Evolutionary conservation across 805 yeast species (phyloP), one percentile per base, ranked within the genome.

Genomic region (Nakazawaea molendinolei): DNA sequence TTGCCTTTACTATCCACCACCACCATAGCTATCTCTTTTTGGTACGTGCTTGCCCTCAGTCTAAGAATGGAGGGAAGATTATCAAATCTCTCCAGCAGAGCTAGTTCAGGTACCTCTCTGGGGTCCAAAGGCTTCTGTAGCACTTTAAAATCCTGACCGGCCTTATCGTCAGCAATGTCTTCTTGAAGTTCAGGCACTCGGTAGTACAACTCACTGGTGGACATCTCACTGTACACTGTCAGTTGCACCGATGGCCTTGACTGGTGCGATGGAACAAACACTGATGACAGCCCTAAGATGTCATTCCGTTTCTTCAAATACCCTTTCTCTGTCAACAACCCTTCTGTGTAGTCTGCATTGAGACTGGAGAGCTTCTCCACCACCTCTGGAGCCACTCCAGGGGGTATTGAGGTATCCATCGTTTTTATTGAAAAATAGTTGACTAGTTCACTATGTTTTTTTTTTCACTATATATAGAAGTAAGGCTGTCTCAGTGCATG

Each of bases 1-100:
- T 86, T 89, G 5, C 96, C 97, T 46, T 74, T 82, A 3, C 70
- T 52, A 51, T 87, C 95, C 10, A 92, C 62, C 2, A 77, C 71
- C 30, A 79, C 58, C 27, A 90, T 67, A 0, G 97, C 96, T 8
- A 68, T 63, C 38, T 84, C 87, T 36, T 74, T 75, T 13, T 71
- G 70, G 43, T 78, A 78, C 4, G 74, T 60, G 13, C 70, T 64
- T 4, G 86, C 94, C 24, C 98, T 63, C 38, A 76, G 79, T 29
- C 89, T 65, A 40, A 92, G 60, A 12, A 86, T 79, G 6, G 79
- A 67, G 2, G 90, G 79, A 41, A 92, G 60, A 38, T 80, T 75
- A 38, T 77, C 83, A 40, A 72, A 69, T 30, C 67, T 64, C 27
- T 65, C 71, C 4, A 60, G 54, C 7, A 52, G 48, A 2, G 56